These are phyloP conservation scores for Rhizomucor miehei DNA, from an alignment of 371 early-diverging fungal species.

Conservation along the genomic window DNA sequence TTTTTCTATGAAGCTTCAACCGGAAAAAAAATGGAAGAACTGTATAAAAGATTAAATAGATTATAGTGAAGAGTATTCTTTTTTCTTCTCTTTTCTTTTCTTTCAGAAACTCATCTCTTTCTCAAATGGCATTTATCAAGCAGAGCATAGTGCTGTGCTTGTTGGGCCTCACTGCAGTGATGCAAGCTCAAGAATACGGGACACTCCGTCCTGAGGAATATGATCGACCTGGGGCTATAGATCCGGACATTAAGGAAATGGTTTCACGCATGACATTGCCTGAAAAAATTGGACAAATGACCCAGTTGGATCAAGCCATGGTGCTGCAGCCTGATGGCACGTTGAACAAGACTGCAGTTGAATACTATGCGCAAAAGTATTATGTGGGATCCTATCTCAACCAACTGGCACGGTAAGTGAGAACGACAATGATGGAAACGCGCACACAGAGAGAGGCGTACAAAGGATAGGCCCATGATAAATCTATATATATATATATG, in stretches of 20 bases:
- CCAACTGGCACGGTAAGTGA: constrained; percentile 24
- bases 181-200: constrained; percentile 8
- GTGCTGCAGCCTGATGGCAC: constrained; percentile 37
- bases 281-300: constrained; percentile 72
- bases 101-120: no score
- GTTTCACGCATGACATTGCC: constrained; percentile 47
- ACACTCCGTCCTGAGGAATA: constrained; percentile 9
- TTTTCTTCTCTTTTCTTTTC: no score
- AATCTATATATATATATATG: no score
- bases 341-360: constrained; percentile 42
- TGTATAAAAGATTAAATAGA: no score
- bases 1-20: no score
- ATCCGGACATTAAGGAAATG: constrained; percentile 31
- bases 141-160: no score
- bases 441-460: no score
- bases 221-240: constrained; percentile 29
- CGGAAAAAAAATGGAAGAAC: no score
- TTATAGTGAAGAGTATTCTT: no score
- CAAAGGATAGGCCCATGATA: no score
- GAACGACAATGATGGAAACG: no score
- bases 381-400: constrained; percentile 35
- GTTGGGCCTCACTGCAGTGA: not conserved
- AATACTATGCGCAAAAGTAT: constrained; percentile 43
- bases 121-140: no score
- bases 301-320: constrained; percentile 52